phyloP scores from a whole-genome alignment of 1,139 yeast species.

The Blastobotrys illinoisensis region DNA sequence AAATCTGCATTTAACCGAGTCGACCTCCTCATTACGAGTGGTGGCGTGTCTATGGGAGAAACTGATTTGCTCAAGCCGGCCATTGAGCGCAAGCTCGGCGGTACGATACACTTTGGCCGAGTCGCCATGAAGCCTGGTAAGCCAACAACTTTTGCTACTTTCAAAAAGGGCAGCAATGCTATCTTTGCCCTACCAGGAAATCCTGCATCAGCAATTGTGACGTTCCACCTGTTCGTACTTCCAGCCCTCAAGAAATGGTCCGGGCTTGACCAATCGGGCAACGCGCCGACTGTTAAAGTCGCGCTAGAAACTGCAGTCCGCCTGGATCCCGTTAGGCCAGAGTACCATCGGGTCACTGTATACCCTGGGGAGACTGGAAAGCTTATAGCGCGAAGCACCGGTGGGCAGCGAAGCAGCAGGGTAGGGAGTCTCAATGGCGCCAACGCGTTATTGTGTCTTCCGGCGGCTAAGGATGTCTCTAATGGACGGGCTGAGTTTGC shows the following conservation, averaged over 20 bases:
- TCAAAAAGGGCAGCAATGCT: slow-evolving; percentile 23
- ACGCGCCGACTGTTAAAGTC: slow-evolving; percentile 25
- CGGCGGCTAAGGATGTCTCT: slow-evolving; percentile 17
- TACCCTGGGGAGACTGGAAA: slow-evolving; percentile 16
- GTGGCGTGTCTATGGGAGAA: slow-evolving; percentile 56
- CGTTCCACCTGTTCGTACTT: slow-evolving; percentile 43
- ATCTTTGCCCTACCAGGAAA: slow-evolving; percentile 50
- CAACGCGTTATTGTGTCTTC: slow-evolving; percentile 41
- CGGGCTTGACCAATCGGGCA: slow-evolving; percentile 23
- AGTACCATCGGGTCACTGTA: slow-evolving; percentile 42
- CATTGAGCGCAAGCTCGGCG: slow-evolving; percentile 38
- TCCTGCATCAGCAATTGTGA: slow-evolving; percentile 48
- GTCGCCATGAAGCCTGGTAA: slow-evolving; percentile 53
- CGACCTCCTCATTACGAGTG: slow-evolving; percentile 45
- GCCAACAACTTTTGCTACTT: slow-evolving; percentile 49
- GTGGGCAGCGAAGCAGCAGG: slow-evolving; percentile 45
- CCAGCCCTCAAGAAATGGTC: slow-evolving; percentile 38
- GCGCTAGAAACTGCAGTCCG: slow-evolving; percentile 27
- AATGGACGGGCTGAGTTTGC: background rate
- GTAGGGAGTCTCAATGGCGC: slow-evolving; percentile 44
- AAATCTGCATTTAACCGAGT: slow-evolving; percentile 16
- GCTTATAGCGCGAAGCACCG: slow-evolving; percentile 39
- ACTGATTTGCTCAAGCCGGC: slow-evolving; percentile 44
- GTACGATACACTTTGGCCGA: slow-evolving; percentile 45
- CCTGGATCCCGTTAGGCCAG: slow-evolving; percentile 43